Conservation (phyloP, 2,329 filamentous ascomycete genomes). For the Nemania sp. region DNA sequence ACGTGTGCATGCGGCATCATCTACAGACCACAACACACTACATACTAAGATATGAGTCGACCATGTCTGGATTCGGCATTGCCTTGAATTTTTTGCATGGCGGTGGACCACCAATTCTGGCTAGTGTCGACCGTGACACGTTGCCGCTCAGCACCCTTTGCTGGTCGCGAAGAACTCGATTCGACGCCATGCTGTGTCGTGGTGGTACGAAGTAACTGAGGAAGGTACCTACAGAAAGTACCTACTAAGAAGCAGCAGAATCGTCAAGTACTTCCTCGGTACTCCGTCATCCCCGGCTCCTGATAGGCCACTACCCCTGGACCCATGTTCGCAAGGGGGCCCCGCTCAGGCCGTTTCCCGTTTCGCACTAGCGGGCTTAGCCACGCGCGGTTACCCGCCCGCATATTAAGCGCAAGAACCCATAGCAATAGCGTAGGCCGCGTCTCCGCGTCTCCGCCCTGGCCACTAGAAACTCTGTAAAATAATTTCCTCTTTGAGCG, state of each 20-base stretch:
- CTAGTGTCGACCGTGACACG: conserved; percentile 8
- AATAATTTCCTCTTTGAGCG: conserved; percentile 29
- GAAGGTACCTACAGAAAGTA: no score
- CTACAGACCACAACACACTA: no score
- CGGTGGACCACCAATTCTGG: not conserved
- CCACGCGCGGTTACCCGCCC: conserved; percentile 20
- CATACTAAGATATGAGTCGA: no score
- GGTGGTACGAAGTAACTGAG: no score
- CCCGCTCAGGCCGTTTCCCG: conserved; percentile 11
- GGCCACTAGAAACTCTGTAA: conserved; percentile 25
- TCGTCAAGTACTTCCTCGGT: not conserved
- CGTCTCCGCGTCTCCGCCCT: conserved; percentile 19
- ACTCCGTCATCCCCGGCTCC: not conserved
- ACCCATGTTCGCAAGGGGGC: conserved; percentile 1
- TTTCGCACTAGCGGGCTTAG: conserved; percentile 9
- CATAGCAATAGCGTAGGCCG: conserved; percentile 9
- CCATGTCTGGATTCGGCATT: no score
- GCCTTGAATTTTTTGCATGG: no score
- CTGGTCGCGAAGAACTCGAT: not conserved
- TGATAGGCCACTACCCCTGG: conserved; percentile 18
- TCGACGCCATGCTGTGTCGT: conserved; percentile 13
- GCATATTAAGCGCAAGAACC: conserved; percentile 21
- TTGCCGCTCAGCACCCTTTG: conserved; percentile 6
- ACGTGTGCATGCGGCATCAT: not conserved
- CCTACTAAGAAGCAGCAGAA: no score